Evolutionary conservation across 805 yeast species (phyloP), one percentile per base, ranked within the genome.

Genomic region (Kurtzmaniella cleridarum): DNA sequence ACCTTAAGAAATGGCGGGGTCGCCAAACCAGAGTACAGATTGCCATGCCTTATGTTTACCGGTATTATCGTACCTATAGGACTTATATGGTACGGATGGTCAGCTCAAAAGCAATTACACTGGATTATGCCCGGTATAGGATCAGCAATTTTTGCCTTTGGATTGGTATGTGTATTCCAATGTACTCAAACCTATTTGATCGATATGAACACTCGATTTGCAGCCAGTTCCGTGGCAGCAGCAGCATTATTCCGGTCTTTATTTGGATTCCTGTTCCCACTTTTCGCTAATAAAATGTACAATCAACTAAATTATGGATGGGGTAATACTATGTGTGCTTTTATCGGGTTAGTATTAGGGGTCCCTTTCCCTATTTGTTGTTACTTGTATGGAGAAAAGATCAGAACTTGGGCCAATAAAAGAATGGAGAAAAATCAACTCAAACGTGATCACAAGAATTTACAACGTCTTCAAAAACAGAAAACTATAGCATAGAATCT

Each of bases 81-180:
- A 8, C 50, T 66, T 34, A 49, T 64, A n/a, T 55, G 65, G 58
- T 65, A 59, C 43, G 71, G 71, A 13, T 65, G 71, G 70, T 59
- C 66, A 9, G 68, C 59, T 9, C 51, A 65, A 38, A 49, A 49
- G 29, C 49, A 60, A 41, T 43, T 62, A 12, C 68, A 55, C 39
- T 65, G 71, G 71, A 59, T 64, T 16, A 57, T 62, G 55, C 67
- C 71, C 3, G 52, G 57, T 16, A 47, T 64, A 20, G 71, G 70
- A 1, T 46, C 62, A 10, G 68, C 53, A 1, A 54, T 65, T 13
- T 65, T 64, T 50, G 63, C 66, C 2, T 62, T 64, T 43, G 58
- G 63, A 1, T 50, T 65, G 23, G 59, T 64, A 16, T 58, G 64
- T 30, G 69, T 59, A 5, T 65, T 65, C 47, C 70, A 63, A 43